These are phyloP conservation scores for Blastomyces percursus DNA, from an alignment of 2,329 filamentous ascomycete species.

Conservation along the genomic window DNA sequence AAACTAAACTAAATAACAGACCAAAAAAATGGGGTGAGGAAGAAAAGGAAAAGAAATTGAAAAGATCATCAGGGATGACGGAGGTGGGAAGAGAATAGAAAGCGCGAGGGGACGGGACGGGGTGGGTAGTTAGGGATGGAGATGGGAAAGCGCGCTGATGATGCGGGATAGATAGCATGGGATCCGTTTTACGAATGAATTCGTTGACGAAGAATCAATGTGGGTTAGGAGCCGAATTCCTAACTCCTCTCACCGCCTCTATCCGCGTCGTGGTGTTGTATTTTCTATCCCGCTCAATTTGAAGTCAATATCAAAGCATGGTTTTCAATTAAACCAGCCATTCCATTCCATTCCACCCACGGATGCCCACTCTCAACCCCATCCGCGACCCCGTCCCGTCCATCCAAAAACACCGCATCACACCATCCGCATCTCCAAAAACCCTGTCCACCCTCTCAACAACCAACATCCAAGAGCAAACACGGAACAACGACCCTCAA, in stretches of 20 bases:
- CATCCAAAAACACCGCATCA: not conserved
- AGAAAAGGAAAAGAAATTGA: not conserved
- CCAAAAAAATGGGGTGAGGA: not conserved
- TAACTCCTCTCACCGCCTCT: not conserved
- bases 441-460: not conserved
- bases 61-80: not conserved
- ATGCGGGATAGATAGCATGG: not conserved
- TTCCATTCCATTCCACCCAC: not conserved
- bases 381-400: not conserved
- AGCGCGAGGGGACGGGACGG: not conserved
- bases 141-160: not conserved
- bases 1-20: not conserved
- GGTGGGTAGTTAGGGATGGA: not conserved
- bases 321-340: not conserved
- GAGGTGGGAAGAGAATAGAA: not conserved
- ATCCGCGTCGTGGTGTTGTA: too few species aligned
- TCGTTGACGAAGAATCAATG: not conserved
- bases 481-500: constrained; percentile 18
- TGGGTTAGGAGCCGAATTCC: not conserved
- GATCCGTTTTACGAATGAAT: not conserved
- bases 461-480: not conserved
- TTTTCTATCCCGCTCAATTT: too few species aligned
- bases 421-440: not conserved
- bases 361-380: not conserved
- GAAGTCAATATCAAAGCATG: not conserved